These are phyloP conservation scores for Calocera cornea DNA, from an alignment of 768 basidiomycete genomes.

Conservation along the genomic window DNA sequence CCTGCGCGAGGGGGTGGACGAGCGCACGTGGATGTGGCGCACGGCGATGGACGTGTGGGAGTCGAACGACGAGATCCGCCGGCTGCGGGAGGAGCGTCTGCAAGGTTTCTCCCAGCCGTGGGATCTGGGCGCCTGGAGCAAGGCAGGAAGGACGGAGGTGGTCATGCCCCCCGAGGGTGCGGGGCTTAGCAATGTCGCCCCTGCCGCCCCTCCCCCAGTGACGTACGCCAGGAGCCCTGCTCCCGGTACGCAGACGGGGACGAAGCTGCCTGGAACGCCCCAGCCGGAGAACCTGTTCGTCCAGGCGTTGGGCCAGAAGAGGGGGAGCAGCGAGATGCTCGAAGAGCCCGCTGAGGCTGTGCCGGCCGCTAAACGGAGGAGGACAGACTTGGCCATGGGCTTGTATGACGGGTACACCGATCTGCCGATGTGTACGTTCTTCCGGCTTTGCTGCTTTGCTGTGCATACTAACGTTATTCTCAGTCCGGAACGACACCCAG, in stretches of 20 bases:
- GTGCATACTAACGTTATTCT: constrained; percentile 8
- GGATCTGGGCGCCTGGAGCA: constrained; percentile 33
- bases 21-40: constrained; percentile 87
- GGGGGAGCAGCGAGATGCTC: constrained; percentile 9
- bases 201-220: background rate
- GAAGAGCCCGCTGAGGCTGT: constrained; percentile 21
- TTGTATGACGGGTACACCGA: constrained; percentile 75
- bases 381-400: constrained; percentile 38
- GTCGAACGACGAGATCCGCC: constrained; percentile 33
- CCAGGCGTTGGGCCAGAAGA: constrained; percentile 3
- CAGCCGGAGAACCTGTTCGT: constrained; percentile 4
- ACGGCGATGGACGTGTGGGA: constrained; percentile 54
- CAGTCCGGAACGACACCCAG: constrained; percentile 69
- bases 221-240: constrained; percentile 9
- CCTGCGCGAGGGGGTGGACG: constrained; percentile 64
- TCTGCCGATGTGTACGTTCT: constrained; percentile 51
- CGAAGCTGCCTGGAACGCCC: constrained; percentile 1
- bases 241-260: constrained; percentile 14
- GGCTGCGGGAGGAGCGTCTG: constrained; percentile 18
- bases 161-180: constrained; percentile 39
- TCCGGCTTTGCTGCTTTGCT: constrained; percentile 6
- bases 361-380: constrained; percentile 21
- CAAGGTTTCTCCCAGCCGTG: constrained; percentile 9
- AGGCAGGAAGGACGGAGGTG: constrained; percentile 42
- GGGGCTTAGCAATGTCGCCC: constrained; percentile 10